Percentiles rank a stretch among this genome's conserved stretches.
These are phyloP conservation scores for Macrophomina pseudophaseolina DNA, from an alignment of 2,329 filamentous ascomycete genomes.

Conservation along the genomic window DNA sequence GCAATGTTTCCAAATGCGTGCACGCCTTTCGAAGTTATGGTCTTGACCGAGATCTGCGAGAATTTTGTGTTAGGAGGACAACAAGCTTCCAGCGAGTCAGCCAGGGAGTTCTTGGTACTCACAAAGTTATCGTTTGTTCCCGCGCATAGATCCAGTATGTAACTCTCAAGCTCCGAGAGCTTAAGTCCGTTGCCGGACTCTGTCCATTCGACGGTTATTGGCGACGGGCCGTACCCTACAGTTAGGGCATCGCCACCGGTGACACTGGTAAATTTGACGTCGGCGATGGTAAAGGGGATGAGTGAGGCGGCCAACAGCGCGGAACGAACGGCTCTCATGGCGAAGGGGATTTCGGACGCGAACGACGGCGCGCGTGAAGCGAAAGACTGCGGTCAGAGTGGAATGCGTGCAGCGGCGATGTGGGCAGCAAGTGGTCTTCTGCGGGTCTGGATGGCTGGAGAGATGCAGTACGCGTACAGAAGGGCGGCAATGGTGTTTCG, in stretches of 20 bases:
- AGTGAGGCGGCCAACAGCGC: conserved; percentile 32
- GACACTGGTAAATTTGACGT: conserved; percentile 61
- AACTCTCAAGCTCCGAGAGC: conserved; percentile 58
- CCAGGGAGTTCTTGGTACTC: conserved; percentile 27
- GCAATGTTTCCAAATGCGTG: conserved; percentile 50
- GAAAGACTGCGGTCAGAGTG: conserved; percentile 2
- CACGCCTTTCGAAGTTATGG: conserved; percentile 35
- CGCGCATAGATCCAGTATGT: conserved; percentile 64
- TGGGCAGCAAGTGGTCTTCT: not conserved
- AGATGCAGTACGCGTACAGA: not conserved
- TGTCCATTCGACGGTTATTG: conserved; percentile 61
- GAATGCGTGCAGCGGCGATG: not conserved
- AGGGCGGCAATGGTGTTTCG: conserved; percentile 15
- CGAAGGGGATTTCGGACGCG: not conserved
- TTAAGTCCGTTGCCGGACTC: conserved; percentile 59
- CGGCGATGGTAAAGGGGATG: conserved; percentile 53
- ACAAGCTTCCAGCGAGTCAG: conserved; percentile 7
- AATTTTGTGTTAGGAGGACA: conserved; percentile 2
- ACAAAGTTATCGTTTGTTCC: conserved; percentile 63
- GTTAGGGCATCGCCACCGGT: conserved; percentile 56
- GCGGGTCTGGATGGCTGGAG: not conserved
- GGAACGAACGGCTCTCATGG: conserved; percentile 12
- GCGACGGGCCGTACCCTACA: conserved; percentile 48
- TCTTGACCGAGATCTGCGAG: conserved; percentile 26
- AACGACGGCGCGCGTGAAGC: not conserved